Conservation (phyloP, 164 flowering plant species). For the Akebia trifoliata region DNA sequence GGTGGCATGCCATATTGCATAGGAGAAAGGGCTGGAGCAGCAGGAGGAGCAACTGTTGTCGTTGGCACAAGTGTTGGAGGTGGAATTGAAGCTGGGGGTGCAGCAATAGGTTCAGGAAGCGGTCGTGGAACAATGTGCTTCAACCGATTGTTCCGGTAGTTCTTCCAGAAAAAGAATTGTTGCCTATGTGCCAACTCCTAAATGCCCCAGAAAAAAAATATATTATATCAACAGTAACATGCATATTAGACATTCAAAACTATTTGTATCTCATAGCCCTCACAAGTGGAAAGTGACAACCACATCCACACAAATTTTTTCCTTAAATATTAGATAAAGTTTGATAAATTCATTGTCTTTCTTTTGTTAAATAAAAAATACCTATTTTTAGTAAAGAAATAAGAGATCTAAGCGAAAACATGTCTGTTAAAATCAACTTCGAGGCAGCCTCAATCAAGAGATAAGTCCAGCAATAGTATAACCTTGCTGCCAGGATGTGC, state of each 20-base stretch:
- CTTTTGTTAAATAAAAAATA: no score
- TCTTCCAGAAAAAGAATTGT: conserved; percentile 94
- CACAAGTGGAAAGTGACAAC: no score
- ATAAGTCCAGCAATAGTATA: background rate
- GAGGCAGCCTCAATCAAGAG: background rate
- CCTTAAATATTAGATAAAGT: no score
- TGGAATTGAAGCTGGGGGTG: conserved; percentile 37
- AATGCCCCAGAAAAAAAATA: background rate
- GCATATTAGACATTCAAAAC: background rate
- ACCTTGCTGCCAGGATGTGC: conserved; percentile 98
- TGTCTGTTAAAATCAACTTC: background rate
- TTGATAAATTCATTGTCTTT: no score
- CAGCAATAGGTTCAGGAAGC: conserved; percentile 60
- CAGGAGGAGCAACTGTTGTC: conserved; percentile 28
- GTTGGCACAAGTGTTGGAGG: conserved; percentile 38
- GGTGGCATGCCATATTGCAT: conserved; percentile 63
- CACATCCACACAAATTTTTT: no score
- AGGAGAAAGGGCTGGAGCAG: conserved; percentile 52
- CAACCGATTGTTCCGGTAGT: conserved; percentile 80
- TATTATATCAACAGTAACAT: background rate
- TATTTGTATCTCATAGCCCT: background rate
- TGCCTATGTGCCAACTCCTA: conserved; percentile 97
- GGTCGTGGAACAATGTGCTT: conserved; percentile 85
- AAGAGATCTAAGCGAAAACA: background rate
- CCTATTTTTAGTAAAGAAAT: background rate